These are phyloP conservation scores for Pleurotus eryngii DNA, from an alignment of 768 basidiomycete species.

Conservation along the genomic window DNA sequence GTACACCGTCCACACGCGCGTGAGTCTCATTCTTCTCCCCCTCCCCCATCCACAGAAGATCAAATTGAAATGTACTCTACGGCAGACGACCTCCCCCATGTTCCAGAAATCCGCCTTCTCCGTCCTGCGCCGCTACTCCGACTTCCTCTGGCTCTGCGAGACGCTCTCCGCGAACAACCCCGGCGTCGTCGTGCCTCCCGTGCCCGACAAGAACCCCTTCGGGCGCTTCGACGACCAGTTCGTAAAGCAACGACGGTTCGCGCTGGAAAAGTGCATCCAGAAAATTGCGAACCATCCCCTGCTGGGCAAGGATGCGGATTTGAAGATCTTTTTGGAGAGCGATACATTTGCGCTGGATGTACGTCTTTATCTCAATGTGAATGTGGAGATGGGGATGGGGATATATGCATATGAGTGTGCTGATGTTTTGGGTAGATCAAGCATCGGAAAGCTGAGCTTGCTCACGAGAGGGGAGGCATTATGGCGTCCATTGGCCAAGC, in stretches of 20 bases:
- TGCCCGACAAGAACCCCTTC: slow-evolving; percentile 92
- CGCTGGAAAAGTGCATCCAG: slow-evolving; percentile 85
- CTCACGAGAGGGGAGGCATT: slow-evolving; percentile 76
- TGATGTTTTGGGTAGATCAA: slow-evolving; percentile 62
- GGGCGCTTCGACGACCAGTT: slow-evolving; percentile 93
- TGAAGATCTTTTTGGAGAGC: slow-evolving; percentile 89
- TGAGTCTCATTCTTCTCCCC: slow-evolving; percentile 29
- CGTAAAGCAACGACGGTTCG: slow-evolving; percentile 79
- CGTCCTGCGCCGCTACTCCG: slow-evolving; percentile 94
- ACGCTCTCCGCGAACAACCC: slow-evolving; percentile 87
- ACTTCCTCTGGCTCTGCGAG: slow-evolving; percentile 96
- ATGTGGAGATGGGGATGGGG: not conserved
- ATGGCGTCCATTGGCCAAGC: slow-evolving; percentile 82
- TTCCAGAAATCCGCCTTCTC: slow-evolving; percentile 86
- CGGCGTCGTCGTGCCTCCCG: slow-evolving; percentile 94
- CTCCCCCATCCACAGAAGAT: not conserved
- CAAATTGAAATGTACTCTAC: not conserved
- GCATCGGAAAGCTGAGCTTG: slow-evolving; percentile 74
- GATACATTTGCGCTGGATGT: slow-evolving; percentile 91
- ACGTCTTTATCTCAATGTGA: slow-evolving; percentile 25
- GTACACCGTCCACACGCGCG: slow-evolving; percentile 92
- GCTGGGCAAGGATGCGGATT: slow-evolving; percentile 80
- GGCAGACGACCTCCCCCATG: slow-evolving; percentile 78
- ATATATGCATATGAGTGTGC: not conserved
- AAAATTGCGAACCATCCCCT: slow-evolving; percentile 94